These are phyloP conservation scores for Leishmania turanica DNA, from an alignment of 208 protist species.

Conservation along the genomic window DNA sequence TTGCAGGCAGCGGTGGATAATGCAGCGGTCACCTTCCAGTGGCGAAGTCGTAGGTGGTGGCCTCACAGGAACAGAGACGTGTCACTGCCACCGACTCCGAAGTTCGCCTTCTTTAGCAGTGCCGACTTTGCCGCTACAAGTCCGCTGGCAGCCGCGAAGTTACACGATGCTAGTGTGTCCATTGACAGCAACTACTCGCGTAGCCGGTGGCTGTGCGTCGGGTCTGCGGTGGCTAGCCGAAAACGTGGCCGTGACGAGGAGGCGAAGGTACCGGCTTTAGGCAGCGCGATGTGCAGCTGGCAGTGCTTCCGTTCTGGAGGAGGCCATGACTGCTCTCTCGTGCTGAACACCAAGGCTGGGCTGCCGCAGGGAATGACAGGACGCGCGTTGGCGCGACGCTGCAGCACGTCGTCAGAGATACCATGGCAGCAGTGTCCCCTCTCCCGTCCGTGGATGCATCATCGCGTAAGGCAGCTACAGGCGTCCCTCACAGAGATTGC, in stretches of 20 bases:
- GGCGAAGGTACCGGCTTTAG: background rate
- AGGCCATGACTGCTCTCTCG: constrained; percentile 15
- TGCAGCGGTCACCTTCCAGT: constrained; percentile 14
- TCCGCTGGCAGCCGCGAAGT: background rate
- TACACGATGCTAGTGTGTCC: background rate
- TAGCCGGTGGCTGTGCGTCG: constrained; percentile 27
- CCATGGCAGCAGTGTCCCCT: constrained; percentile 42
- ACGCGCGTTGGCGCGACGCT: constrained; percentile 14
- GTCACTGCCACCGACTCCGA: background rate
- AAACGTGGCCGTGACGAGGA: constrained; percentile 7
- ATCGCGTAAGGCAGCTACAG: constrained; percentile 21
- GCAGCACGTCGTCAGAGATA: background rate
- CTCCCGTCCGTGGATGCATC: constrained; percentile 60
- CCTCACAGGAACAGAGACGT: background rate
- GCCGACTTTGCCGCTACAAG: background rate
- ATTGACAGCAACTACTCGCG: constrained; percentile 39
- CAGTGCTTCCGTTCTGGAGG: background rate
- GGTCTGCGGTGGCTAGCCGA: background rate
- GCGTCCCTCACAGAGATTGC: background rate
- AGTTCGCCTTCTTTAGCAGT: constrained; percentile 5
- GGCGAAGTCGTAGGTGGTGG: constrained; percentile 13
- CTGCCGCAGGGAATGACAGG: constrained; percentile 57
- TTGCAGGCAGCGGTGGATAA: background rate
- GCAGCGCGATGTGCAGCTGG: background rate
- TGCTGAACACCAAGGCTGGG: constrained; percentile 75